Evolutionary conservation across 495 filamentous ascomycete species (phyloP).

Genomic region (Trichodelitschia bisporula): DNA sequence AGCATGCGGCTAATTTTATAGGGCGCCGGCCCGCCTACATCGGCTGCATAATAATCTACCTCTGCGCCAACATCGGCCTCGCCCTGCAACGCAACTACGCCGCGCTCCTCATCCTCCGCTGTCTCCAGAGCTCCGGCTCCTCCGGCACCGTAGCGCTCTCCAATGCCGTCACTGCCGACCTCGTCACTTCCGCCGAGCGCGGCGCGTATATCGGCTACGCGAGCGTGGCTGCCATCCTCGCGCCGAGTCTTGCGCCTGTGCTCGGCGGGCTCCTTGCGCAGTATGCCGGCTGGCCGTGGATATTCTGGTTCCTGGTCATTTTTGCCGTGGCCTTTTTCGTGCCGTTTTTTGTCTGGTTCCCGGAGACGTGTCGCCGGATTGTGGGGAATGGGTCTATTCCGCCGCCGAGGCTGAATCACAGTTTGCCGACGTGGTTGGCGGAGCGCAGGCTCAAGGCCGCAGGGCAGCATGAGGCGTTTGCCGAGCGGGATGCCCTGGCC

Average conservation of each 20-base stretch:
- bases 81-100: conserved; percentile 20
- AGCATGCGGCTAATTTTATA: conserved; percentile 14
- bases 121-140: conserved; percentile 23
- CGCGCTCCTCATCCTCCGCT: conserved; percentile 24
- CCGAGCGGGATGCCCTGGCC: conserved; percentile 11
- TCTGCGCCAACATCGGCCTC: conserved; percentile 23
- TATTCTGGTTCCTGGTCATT: conserved; percentile 24
- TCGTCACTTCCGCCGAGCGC: conserved; percentile 20
- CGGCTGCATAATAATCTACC: conserved; percentile 20
- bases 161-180: conserved; percentile 19
- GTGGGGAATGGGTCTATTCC: conserved; percentile 2
- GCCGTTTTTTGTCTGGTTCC: neutral
- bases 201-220: conserved; percentile 22
- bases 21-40: conserved; percentile 24
- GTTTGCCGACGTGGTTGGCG: neutral
- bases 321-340: conserved; percentile 11
- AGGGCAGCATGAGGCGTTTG: too few relatives aligned
- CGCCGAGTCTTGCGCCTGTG: conserved; percentile 15
- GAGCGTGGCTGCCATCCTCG: conserved; percentile 3
- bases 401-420: conserved; percentile 1
- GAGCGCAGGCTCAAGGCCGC: too few relatives aligned
- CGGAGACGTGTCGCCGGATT: conserved; percentile 2
- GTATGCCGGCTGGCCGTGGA: conserved; percentile 17
- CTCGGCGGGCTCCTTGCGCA: conserved; percentile 19
- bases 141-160: conserved; percentile 20